Percentiles rank a stretch among this genome's conserved stretches.
phyloP scores from a whole-genome alignment of 306 rosid genomes.

The Dryas octopetala region DNA sequence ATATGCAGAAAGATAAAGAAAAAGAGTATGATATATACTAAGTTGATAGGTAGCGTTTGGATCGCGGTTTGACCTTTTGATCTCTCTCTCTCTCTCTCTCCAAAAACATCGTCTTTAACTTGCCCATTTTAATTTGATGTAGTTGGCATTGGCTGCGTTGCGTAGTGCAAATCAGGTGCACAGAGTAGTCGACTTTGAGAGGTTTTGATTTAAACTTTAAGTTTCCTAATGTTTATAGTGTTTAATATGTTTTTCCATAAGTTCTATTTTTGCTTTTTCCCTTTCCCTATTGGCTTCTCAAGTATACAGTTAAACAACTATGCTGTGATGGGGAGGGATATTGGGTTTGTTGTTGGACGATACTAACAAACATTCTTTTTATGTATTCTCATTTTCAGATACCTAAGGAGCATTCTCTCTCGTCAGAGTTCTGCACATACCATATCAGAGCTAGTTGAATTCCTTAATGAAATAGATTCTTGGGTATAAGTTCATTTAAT shows the following conservation, averaged over 20 bases:
- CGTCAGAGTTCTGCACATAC: constrained; percentile 53
- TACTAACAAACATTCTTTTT: constrained; percentile 26
- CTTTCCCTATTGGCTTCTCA: neutral
- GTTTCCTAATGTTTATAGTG: constrained; percentile 4
- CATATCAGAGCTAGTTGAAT: constrained; percentile 60
- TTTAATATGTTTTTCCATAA: neutral
- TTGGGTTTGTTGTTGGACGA: neutral
- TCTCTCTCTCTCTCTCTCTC: neutral
- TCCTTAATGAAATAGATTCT: constrained; percentile 58
- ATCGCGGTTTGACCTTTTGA: neutral
- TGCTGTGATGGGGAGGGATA: neutral
- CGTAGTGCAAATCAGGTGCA: constrained; percentile 64
- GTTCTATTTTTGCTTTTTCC: neutral
- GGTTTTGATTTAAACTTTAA: constrained; percentile 39
- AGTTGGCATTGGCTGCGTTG: constrained; percentile 85
- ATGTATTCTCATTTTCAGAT: constrained; percentile 45
- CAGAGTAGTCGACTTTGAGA: constrained; percentile 61
- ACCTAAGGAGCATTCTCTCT: constrained; percentile 53
- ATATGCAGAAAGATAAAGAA: neutral
- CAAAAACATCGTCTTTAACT: neutral
- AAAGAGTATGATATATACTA: neutral
- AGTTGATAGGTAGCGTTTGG: neutral
- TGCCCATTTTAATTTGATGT: constrained; percentile 33
- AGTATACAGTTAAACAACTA: neutral
- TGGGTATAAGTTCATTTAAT: constrained; percentile 54